phyloP scores from a whole-genome alignment of 805 yeast genomes.

The Cyberlindnera amylophila region DNA sequence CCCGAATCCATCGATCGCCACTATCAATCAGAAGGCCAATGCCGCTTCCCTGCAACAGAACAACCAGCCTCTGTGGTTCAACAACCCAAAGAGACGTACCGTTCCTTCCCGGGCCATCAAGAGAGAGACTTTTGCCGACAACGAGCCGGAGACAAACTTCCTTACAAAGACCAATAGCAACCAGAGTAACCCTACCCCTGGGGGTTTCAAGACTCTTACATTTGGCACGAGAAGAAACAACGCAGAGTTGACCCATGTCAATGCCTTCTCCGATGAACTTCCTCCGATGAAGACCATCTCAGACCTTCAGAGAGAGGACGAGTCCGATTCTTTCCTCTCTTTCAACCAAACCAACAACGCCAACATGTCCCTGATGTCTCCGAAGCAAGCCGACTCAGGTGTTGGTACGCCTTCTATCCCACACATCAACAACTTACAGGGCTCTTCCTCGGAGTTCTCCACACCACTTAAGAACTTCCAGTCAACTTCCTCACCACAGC shows the following conservation, averaged over 20 bases:
- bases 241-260: conserved; percentile 23
- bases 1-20: conserved; percentile 21
- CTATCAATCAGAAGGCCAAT: conserved; percentile 23
- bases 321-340: conserved; percentile 21
- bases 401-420: conserved; percentile 1
- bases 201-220: conserved; percentile 35
- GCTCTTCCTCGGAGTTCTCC: conserved; percentile 14
- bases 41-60: conserved; percentile 7
- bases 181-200: conserved; percentile 20
- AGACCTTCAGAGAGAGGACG: conserved; percentile 39
- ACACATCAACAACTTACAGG: neutral
- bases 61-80: conserved; percentile 34
- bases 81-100: conserved; percentile 41
- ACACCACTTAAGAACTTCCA: conserved; percentile 18
- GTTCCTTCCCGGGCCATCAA: conserved; percentile 47
- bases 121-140: conserved; percentile 30
- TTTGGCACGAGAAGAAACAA: conserved; percentile 35
- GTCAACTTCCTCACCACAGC: conserved; percentile 1
- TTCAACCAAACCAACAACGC: conserved; percentile 14
- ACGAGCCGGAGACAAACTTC: conserved; percentile 24
- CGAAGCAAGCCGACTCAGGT: conserved; percentile 4
- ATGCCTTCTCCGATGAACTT: conserved; percentile 36
- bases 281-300: conserved; percentile 39
- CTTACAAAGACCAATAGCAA: conserved; percentile 18
- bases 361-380: conserved; percentile 9